phyloP scores from a whole-genome alignment of 768 basidiomycete genomes.

The Tylopilus intermedius region DNA sequence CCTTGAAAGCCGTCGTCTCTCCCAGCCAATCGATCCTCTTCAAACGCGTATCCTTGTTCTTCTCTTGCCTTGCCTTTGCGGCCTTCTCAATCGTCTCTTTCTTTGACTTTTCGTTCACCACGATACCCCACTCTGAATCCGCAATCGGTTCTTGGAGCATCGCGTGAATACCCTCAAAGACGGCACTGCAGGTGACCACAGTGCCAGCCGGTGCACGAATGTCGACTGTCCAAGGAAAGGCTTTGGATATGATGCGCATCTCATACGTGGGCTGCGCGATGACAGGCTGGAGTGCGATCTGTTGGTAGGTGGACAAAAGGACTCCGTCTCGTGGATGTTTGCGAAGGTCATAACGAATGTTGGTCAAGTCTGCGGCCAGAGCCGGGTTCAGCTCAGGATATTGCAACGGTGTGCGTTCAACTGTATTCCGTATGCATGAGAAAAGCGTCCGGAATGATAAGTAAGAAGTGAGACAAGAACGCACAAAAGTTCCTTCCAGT shows the following conservation, averaged over 20 bases:
- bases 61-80: slow-evolving; percentile 44
- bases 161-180: slow-evolving; percentile 52
- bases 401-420: slow-evolving; percentile 30
- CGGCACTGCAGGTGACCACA: slow-evolving; percentile 42
- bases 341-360: slow-evolving; percentile 46
- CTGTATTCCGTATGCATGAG: slow-evolving; percentile 4
- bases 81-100: slow-evolving; percentile 46
- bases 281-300: slow-evolving; percentile 35
- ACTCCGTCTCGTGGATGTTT: slow-evolving; percentile 41
- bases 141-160: slow-evolving; percentile 48
- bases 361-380: slow-evolving; percentile 48
- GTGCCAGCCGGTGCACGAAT: slow-evolving; percentile 35
- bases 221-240: slow-evolving; percentile 64
- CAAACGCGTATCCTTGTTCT: slow-evolving; percentile 32
- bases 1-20: slow-evolving; percentile 53
- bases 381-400: slow-evolving; percentile 50
- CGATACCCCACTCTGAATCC: slow-evolving; percentile 67
- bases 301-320: slow-evolving; percentile 38
- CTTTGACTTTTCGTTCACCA: slow-evolving; percentile 39
- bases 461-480: neutral
- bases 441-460: neutral
- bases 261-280: slow-evolving; percentile 29
- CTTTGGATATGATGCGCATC: slow-evolving; percentile 52
- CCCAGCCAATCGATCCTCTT: slow-evolving; percentile 66
- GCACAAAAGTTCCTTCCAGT: slow-evolving; percentile 18